Conservation (phyloP, 108 stramenopile species). For the Chaetoceros tenuissimus region DNA sequence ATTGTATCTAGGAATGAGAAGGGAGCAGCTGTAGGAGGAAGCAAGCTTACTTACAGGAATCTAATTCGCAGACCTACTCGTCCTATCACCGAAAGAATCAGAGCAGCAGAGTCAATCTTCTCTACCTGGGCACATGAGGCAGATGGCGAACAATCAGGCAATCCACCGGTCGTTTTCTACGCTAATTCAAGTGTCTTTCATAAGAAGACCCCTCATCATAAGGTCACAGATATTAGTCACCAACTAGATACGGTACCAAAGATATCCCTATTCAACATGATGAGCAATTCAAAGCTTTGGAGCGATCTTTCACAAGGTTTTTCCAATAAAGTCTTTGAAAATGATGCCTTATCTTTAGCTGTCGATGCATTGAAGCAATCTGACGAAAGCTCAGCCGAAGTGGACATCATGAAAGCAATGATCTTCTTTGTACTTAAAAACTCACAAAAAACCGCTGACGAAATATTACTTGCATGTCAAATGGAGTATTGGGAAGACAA, state of each 20-base stretch:
- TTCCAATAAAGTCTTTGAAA: conserved; percentile 4
- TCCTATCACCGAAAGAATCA: conserved; percentile 61
- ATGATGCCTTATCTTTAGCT: conserved; percentile 10
- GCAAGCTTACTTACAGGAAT: conserved; percentile 71
- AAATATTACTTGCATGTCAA: conserved; percentile 50
- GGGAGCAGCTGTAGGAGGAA: conserved; percentile 9
- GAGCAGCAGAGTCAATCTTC: conserved; percentile 78
- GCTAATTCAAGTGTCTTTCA: conserved; percentile 66
- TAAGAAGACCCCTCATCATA: conserved; percentile 32
- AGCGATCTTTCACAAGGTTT: conserved; percentile 34
- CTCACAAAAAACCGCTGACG: conserved; percentile 37
- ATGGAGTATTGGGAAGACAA: conserved; percentile 38
- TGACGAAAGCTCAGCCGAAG: conserved; percentile 2
- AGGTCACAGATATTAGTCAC: conserved; percentile 26
- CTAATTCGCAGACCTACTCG: conserved; percentile 63
- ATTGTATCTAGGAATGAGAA: not conserved
- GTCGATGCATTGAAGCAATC: conserved; percentile 13
- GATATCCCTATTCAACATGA: conserved; percentile 42
- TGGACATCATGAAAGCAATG: conserved; percentile 45
- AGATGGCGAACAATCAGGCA: conserved; percentile 33
- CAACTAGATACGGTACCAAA: conserved; percentile 32
- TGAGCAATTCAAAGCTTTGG: conserved; percentile 54
- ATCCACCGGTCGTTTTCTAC: conserved; percentile 58
- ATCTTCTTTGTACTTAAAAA: conserved; percentile 35
- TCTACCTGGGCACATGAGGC: conserved; percentile 26